Base-by-base conservation (phyloP, 208 protist species). In the Trypanosoma avium region DNA sequence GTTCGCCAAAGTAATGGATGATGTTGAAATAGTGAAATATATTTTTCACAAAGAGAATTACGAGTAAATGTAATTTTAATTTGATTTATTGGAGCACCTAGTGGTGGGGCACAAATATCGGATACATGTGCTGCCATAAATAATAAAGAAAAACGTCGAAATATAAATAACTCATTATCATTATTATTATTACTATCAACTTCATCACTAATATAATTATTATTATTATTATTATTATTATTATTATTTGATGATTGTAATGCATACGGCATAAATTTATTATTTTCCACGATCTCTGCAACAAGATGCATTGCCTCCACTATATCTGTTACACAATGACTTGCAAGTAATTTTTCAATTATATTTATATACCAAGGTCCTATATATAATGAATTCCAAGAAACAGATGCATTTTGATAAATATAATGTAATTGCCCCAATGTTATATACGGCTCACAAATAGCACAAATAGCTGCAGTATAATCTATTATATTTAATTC, bases 121-220 rank as follows among this genome's bases (percentile, higher is more conserved):
- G 86, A 82, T 12, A 93, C 50, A 70, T 95, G 90, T 10, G 90
- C 86, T 12, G 90, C 65, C 78, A 93, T 90, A 58, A 64, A 84
- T 7, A 67, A 22, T 42, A 92, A 46, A 0, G 62, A 45, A 35
- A 93, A 85, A 46, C 68, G 75, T 15, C 81, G 81, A n/a, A 70
- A 46, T 13, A 54, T 19, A 21, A 38, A 54, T 60, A 33, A 5
- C 15, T 52, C 33, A n/a, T 3, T 45, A 30, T 12, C 45, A 22
- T 27, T 43, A 17, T 64, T 52, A 32, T 24, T 33, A 40, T 33
- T 21, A 43, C 4, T 4, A 47, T n/a, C 6, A 40, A 5, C 19
- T 54, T 29, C 22, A 27, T 30, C 21, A 38, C 17, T 38, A 21
- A 10, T 24, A 7, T 58, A 21, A 58, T 10, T 5, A 24, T 27